Evolutionary conservation across 2,329 filamentous ascomycete genomes (phyloP), one percentile per base, ranked within the genome.

Genomic region (Colletotrichum sp.): DNA sequence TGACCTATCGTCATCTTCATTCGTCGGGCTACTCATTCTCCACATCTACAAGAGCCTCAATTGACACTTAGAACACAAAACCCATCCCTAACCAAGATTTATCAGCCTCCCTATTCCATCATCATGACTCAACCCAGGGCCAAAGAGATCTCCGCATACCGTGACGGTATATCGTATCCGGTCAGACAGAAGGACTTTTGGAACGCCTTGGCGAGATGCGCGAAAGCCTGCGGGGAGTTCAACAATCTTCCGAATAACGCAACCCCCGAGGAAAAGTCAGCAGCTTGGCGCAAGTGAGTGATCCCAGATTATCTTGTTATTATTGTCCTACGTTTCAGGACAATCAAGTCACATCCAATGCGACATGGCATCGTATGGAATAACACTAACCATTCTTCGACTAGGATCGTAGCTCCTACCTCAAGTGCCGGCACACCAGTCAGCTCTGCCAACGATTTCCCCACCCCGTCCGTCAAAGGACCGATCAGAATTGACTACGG

Each of bases 401-500:
- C 26, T 32, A 61, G 59, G 32, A 61, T 61, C 4, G 59, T 61
- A 0, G 30, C 26, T 2, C 59, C 16, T 14, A 32, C 18, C 43
- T 12, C 43, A 52, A 52, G 43, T 13, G 43, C 43, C 43, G 43
- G n/a, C n/a, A 52, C 43, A 12, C 43, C 43, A 52, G 43, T 52
- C 6, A 52, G 43, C 43, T 52, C 43, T 13, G n/a, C 21, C 12
- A 21, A 61, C 28, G 30, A 32, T 21, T 10, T 32, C 82, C 34
- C 39, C 34, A 55, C 34, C 4, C 64, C 64, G 26, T 39, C 26
- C 55, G 77, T 85, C 73, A 83, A 82, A 78, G 79, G 80, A 26
- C 82, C 83, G 2, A 76, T 85, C 67, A 77, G 72, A 59, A 79
- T 83, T 64, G 82, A 85, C 71, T 85, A 84, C 68, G 83, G 83